These are phyloP conservation scores for Dactylellina cionopaga DNA, from an alignment of 2,329 filamentous ascomycete species.

Conservation along the genomic window DNA sequence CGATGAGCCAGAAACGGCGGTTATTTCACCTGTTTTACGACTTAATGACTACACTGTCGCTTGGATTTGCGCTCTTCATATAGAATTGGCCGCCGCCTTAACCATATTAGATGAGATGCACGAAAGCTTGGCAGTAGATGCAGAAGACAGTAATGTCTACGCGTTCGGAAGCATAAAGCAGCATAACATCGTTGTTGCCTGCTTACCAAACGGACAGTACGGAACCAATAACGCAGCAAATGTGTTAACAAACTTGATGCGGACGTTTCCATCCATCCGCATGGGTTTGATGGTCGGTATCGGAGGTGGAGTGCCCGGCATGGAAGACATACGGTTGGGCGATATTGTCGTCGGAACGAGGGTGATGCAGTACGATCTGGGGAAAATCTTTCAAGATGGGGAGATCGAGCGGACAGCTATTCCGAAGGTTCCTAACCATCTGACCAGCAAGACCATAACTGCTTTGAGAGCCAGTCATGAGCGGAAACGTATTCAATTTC, in stretches of 20 bases:
- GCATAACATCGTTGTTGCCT: conserved; percentile 60
- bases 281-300: conserved; percentile 56
- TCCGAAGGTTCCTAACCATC: conserved; percentile 18
- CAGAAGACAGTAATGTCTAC: conserved; percentile 56
- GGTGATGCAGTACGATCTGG: conserved; percentile 57
- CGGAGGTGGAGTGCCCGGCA: conserved; percentile 54
- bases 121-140: conserved; percentile 2
- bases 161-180: conserved; percentile 56
- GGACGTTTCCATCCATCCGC: conserved; percentile 57
- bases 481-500: background rate
- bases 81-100: conserved; percentile 52
- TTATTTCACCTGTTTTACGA: too few relatives aligned
- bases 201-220: conserved; percentile 58
- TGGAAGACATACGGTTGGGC: conserved; percentile 55
- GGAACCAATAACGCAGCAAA: conserved; percentile 59
- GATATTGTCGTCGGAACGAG: conserved; percentile 57
- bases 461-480: conserved; percentile 31
- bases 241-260: conserved; percentile 58
- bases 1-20: too few relatives aligned
- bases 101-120: conserved; percentile 56
- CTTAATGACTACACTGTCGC: conserved; percentile 54
- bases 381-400: conserved; percentile 50
- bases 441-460: conserved; percentile 13
- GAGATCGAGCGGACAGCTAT: conserved; percentile 25
- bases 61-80: conserved; percentile 54